Conservation (phyloP, 73 alveolate genomes). For the Breviolum minutum region DNA sequence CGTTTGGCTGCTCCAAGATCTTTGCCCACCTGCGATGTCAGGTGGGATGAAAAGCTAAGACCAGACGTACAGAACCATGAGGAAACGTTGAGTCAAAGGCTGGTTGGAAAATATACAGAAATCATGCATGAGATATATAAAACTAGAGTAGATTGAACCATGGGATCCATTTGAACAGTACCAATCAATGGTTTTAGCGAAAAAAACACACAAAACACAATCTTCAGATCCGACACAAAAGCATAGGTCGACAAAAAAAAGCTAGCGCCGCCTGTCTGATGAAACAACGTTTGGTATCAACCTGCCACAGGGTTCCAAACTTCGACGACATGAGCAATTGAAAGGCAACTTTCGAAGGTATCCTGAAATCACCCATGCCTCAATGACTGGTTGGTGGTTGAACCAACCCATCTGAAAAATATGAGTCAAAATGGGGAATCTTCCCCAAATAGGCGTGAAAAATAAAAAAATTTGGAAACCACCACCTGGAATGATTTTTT, state of each 20-base stretch:
- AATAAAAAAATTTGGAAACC: too few species aligned
- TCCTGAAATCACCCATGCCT: background rate
- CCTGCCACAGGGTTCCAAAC: background rate
- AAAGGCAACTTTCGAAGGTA: background rate
- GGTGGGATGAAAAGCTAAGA: background rate
- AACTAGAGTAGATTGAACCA: too few species aligned
- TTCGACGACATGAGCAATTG: background rate
- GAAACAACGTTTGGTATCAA: conserved; percentile 43
- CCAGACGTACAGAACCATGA: background rate
- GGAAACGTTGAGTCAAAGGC: background rate
- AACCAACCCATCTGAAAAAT: too few species aligned
- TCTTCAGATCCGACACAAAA: background rate
- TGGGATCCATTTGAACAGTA: too few species aligned
- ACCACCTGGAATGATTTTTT: too few species aligned
- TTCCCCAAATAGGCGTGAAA: too few species aligned
- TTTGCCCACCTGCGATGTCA: conserved; percentile 44
- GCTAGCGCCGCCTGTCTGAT: conserved; percentile 35
- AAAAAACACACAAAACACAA: too few species aligned
- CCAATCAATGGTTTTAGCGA: too few species aligned
- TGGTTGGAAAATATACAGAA: background rate
- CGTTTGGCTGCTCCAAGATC: conserved; percentile 60
- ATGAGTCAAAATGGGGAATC: too few species aligned
- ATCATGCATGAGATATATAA: background rate
- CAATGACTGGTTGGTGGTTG: background rate
- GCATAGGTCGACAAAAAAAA: background rate